Evolutionary conservation across 2,329 filamentous ascomycete genomes (phyloP).

Genomic region (Nakataea oryzae): DNA sequence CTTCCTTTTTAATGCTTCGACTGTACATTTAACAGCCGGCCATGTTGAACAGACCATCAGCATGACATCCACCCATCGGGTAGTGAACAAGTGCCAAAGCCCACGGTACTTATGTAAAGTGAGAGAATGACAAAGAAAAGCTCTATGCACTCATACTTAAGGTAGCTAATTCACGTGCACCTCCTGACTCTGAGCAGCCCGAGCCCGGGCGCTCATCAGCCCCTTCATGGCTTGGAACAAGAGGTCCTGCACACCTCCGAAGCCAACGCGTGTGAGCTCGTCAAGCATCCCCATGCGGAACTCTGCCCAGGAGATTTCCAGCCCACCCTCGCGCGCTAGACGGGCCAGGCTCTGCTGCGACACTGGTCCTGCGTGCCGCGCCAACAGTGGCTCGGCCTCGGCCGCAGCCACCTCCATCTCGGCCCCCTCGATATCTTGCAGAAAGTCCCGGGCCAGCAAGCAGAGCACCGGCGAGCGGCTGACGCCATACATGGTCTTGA

Average conservation of each 20-base stretch:
- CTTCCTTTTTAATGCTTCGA: conserved; percentile 4
- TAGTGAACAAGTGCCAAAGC: too few relatives aligned
- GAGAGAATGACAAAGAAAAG: not conserved
- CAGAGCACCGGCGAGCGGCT: conserved; percentile 44
- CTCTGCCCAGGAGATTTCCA: conserved; percentile 59
- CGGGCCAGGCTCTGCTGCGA: conserved; percentile 54
- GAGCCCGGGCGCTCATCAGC: conserved; percentile 33
- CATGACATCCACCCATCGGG: too few relatives aligned
- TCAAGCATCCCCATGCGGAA: conserved; percentile 65
- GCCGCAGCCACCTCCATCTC: conserved; percentile 25
- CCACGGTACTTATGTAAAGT: too few relatives aligned
- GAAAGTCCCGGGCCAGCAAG: conserved; percentile 40
- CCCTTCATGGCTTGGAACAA: conserved; percentile 78
- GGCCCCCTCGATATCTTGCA: conserved; percentile 48
- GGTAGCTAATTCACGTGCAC: not conserved
- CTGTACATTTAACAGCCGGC: too few relatives aligned
- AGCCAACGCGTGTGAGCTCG: conserved; percentile 53
- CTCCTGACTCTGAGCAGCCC: not conserved
- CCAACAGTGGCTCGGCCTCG: conserved; percentile 10
- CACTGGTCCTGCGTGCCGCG: conserved; percentile 56
- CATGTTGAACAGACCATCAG: too few relatives aligned
- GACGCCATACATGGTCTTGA: not conserved
- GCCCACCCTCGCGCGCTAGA: conserved; percentile 55
- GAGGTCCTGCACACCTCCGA: conserved; percentile 56
- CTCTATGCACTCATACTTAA: not conserved